Percentiles rank a stretch among this genome's conserved stretches.
phyloP scores from a whole-genome alignment of 106 monocot genomes.

The Acanthochlamys bracteata region DNA sequence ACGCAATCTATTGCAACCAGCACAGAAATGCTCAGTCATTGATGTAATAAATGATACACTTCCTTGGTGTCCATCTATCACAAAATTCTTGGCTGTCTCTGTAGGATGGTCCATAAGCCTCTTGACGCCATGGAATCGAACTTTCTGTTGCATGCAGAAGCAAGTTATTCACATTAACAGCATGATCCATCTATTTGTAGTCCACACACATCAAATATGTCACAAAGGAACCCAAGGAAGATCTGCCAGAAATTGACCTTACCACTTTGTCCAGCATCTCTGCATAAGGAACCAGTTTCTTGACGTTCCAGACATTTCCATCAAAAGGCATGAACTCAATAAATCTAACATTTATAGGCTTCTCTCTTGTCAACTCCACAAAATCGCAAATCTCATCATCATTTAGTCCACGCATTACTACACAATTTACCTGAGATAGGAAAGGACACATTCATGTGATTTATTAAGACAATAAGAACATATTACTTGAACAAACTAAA shows the following conservation, averaged over 20 bases:
- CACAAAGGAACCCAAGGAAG: not conserved
- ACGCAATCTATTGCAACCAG: constrained; percentile 92
- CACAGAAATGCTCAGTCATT: constrained; percentile 96
- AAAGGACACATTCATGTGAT: not conserved
- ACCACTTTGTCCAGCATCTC: constrained; percentile 99
- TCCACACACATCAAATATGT: not conserved
- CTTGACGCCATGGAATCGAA: constrained; percentile 39
- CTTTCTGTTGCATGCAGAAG: constrained; percentile 26
- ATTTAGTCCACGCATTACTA: constrained; percentile 92
- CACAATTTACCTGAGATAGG: constrained; percentile 77
- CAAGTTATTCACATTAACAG: not conserved
- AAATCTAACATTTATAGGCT: constrained; percentile 92
- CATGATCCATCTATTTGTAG: too few species aligned
- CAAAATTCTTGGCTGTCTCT: constrained; percentile 92
- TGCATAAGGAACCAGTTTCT: constrained; percentile 89
- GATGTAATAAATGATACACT: constrained; percentile 95
- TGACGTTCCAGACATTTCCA: constrained; percentile 98
- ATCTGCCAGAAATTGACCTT: constrained; percentile 54
- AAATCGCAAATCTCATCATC: constrained; percentile 98
- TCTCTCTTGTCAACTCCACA: constrained; percentile 79
- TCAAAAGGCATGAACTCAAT: constrained; percentile 99
- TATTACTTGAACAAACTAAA: too few species aligned
- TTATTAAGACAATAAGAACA: too few species aligned
- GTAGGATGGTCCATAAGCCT: constrained; percentile 70
- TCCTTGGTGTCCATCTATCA: constrained; percentile 76